Base-by-base conservation (phyloP, 148 eudicot species). In the Rhododendron ferrugineum region DNA sequence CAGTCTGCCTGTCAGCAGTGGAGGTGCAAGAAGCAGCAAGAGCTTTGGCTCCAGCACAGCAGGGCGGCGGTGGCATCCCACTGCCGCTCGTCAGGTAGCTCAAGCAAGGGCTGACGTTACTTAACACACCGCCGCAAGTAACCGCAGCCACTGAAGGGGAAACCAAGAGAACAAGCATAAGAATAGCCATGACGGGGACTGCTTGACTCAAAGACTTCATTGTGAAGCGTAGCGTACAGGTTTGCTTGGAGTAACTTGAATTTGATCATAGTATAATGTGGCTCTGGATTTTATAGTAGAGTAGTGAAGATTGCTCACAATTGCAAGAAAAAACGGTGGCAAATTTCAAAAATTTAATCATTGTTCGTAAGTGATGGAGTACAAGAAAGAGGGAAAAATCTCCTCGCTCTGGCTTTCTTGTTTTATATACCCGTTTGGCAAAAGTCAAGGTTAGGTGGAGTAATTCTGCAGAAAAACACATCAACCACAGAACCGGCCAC, bases 1-100 rank as follows among this genome's bases (percentile, higher is more conserved):
- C 92, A 36, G 89, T 46, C 76, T 74, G 89, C 83, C 28, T 90
- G 84, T 92, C 91, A 2, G 89, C 90, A n/a, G 85, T 88, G 79
- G 86, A 60, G 1, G 58, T 20, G 36, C 91, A 86, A 50, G 88
- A 77, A 0, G 86, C 34, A 6, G 87, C 89, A 23, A 92, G 89
- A 49, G 79, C 84, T 18, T 49, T 50, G 28, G 87, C 92, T 4
- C 92, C 92, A n/a, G 85, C 68, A 75, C 92, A 92, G 49, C 92
- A 89, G 15, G 82, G n/a, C 1, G 85, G 10, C 23, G 93, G 88
- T 9, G 93, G 92, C 75, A 0, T 8, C 20, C 91, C 91, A 20
- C 88, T 60, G 73, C 90, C 87, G 37, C 81, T 85, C 76, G 28
- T 83, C 34, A 91, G 88, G 73, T 90, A 90, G 37, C 13, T 23